phyloP scores from a whole-genome alignment of 257 asterid species.

The Scutellaria baicalensis region DNA sequence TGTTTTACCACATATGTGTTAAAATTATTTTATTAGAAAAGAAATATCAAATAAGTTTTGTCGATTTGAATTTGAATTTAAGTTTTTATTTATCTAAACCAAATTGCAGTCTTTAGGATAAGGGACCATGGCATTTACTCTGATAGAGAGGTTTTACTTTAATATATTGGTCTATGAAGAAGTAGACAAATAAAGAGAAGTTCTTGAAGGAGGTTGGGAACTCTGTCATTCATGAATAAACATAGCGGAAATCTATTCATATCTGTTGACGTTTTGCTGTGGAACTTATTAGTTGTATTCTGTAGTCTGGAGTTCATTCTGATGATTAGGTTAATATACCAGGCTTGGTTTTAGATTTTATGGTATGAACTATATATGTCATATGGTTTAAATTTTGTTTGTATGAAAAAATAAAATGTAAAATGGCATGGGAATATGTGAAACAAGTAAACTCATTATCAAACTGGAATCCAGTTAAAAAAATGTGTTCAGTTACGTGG shows the following conservation, averaged over 20 bases:
- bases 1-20: background rate
- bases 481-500: background rate
- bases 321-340: background rate
- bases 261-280: background rate
- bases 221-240: background rate
- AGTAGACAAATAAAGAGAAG: background rate
- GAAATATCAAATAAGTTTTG: background rate
- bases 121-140: background rate
- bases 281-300: background rate
- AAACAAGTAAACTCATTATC: background rate
- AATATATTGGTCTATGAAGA: background rate
- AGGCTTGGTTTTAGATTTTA: background rate
- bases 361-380: background rate
- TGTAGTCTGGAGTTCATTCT: background rate
- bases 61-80: background rate
- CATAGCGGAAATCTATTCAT: background rate
- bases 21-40: background rate
- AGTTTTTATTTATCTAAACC: background rate
- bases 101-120: background rate
- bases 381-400: background rate
- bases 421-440: background rate
- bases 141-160: background rate
- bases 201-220: background rate
- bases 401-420: background rate
- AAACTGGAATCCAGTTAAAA: background rate